Evolutionary conservation across 768 basidiomycete species (phyloP).

Genomic region (Suillus clintonianus): DNA sequence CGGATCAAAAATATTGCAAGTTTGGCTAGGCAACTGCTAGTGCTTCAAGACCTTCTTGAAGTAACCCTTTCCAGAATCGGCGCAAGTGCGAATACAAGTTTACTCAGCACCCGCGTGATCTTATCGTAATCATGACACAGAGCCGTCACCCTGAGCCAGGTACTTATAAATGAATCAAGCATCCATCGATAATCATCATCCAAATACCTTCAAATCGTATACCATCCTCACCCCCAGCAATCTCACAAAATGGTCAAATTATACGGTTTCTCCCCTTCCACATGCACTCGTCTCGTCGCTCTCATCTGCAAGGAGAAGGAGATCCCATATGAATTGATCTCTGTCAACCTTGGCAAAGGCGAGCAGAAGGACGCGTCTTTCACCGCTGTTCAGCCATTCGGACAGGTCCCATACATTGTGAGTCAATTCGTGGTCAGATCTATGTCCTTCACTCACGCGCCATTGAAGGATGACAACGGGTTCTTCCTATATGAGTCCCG

Average conservation of each 20-base stretch:
- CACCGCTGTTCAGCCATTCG: conserved; percentile 57
- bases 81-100: not conserved
- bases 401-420: conserved; percentile 50
- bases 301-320: conserved; percentile 54
- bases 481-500: conserved; percentile 64
- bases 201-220: not conserved
- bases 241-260: conserved; percentile 35
- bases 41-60: too few species aligned
- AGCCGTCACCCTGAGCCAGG: too few species aligned
- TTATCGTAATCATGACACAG: not conserved
- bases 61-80: not conserved
- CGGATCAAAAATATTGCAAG: too few species aligned
- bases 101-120: not conserved
- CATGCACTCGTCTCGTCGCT: conserved; percentile 55
- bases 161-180: not conserved
- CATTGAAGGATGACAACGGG: conserved; percentile 55
- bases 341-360: conserved; percentile 41
- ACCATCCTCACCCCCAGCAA: not conserved
- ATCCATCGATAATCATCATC: not conserved
- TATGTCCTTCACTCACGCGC: not conserved
- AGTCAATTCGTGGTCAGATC: not conserved
- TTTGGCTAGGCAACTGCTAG: too few species aligned
- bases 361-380: conserved; percentile 50
- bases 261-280: conserved; percentile 37
- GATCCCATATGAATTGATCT: conserved; percentile 54